Evolutionary conservation across 2,329 filamentous ascomycete genomes (phyloP), one percentile per base, ranked within the genome.

Genomic region (Akanthomyces muscarius): DNA sequence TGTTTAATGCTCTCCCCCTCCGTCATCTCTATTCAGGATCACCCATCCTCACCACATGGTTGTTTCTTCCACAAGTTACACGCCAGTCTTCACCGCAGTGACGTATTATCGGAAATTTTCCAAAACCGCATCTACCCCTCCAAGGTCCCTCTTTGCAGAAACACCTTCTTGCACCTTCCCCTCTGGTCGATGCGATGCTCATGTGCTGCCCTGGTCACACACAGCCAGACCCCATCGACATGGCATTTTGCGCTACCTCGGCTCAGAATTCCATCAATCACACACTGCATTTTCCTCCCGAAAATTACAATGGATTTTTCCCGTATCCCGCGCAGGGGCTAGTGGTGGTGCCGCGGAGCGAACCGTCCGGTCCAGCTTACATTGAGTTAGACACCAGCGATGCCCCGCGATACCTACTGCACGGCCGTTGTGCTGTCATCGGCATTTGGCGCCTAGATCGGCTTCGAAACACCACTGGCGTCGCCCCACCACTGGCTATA

Each of bases 211-310:
- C 8, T 59, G 30, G 44, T 59, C 56, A 41, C 41, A 28, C 45
- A 33, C 4, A 33, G 38, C 3, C 21, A 14, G 38, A 13, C 45
- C 16, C 5, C n/a, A n/a, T 4, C 42, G 13, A 58, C 44, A 58
- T 58, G 56, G 56, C 33, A 59, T 59, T 59, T 33, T 28, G 56
- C 33, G 48, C 30, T 13, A 58, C 44, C n/a, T 11, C 44, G 41
- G 45, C 56, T 44, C 56, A 50, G 45, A 59, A 59, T 28, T 41
- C 56, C 44, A 59, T 59, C 56, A 50, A 59, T 50, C 56, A 59
- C 28, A 57, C 33, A 38, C 44, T 58, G 30, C 30, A 48, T 48
- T 58, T 30, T 28, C 1, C 55, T 41, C n/a, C 5, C 55, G 16
- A 48, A 50, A 13, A 41, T 28, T 7, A 5, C 10, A 28, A n/a